A percentile compares a stretch with the other conserved stretches of the same genome.
phyloP scores from a whole-genome alignment of 1,284 basidiomycete genomes.

The Cryptococcus sp. region DNA sequence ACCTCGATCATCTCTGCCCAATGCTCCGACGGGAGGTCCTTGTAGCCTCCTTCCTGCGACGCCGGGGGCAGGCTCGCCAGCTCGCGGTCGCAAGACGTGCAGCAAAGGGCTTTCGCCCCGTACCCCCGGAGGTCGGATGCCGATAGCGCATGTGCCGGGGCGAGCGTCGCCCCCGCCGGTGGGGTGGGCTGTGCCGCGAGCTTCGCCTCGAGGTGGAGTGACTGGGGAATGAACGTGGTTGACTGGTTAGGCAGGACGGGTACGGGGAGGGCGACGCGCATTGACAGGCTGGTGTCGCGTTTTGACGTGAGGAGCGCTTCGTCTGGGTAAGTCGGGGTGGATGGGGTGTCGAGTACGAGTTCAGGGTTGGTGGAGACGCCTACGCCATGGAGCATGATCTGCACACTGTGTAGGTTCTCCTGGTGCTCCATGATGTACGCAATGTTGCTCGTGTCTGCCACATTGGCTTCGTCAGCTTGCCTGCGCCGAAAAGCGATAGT shows the following conservation, averaged over 20 bases:
- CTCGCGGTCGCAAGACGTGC: conserved; percentile 60
- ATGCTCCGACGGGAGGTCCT: conserved; percentile 87
- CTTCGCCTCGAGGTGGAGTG: conserved; percentile 66
- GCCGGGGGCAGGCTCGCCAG: conserved; percentile 61
- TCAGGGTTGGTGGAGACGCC: conserved; percentile 24
- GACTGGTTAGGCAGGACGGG: conserved; percentile 61
- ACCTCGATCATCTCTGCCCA: conserved; percentile 96
- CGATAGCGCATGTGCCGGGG: conserved; percentile 35
- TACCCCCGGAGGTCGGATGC: conserved; percentile 33
- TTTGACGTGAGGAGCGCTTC: conserved; percentile 62
- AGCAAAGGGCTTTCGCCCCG: conserved; percentile 35
- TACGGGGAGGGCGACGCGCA: conserved; percentile 65
- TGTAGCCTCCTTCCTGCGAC: conserved; percentile 64
- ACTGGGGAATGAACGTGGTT: conserved; percentile 57
- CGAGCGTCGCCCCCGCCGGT: conserved; percentile 8
- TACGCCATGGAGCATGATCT: conserved; percentile 58
- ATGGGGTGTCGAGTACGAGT: conserved; percentile 44
- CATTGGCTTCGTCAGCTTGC: neutral
- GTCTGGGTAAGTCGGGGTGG: conserved; percentile 35
- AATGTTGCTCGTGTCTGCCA: conserved; percentile 18
- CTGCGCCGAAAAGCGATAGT: neutral
- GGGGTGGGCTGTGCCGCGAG: conserved; percentile 52
- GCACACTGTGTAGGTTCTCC: conserved; percentile 70
- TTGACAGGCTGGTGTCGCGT: conserved; percentile 59
- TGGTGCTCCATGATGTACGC: conserved; percentile 76